Evolutionary conservation across 345 rosid genomes (phyloP).

Genomic region (Citrus maxima): DNA sequence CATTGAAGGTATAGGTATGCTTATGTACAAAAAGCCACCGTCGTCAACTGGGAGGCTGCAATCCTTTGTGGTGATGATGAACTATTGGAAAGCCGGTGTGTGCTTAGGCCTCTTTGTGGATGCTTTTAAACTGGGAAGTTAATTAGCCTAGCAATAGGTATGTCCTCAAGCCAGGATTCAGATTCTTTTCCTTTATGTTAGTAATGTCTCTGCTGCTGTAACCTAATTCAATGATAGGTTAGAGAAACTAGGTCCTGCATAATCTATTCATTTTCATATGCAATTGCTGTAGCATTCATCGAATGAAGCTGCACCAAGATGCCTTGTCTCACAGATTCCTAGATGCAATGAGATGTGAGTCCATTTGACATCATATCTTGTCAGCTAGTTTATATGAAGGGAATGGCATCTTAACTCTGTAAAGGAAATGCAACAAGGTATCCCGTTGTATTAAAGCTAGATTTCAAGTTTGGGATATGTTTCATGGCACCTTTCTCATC

Average conservation of each 20-base stretch:
- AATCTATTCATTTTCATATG: background rate
- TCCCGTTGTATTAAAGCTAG: background rate
- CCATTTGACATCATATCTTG: too few relatives aligned
- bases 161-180: background rate
- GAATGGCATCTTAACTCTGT: background rate
- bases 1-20: slow-evolving; percentile 93
- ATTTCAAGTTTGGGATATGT: background rate
- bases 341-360: background rate
- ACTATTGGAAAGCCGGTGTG: slow-evolving; percentile 96
- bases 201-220: background rate
- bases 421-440: background rate
- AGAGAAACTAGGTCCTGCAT: background rate
- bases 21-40: slow-evolving; percentile 65
- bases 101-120: slow-evolving; percentile 98
- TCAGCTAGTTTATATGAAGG: background rate
- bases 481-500: background rate
- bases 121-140: slow-evolving; percentile 95
- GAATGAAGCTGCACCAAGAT: background rate
- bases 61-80: slow-evolving; percentile 74
- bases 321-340: background rate
- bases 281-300: background rate
- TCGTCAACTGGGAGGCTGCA: slow-evolving; percentile 54
- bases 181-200: background rate
- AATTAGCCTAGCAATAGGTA: background rate
- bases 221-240: background rate